phyloP scores from a whole-genome alignment of 495 filamentous ascomycete species.

The Glonium stellatum region DNA sequence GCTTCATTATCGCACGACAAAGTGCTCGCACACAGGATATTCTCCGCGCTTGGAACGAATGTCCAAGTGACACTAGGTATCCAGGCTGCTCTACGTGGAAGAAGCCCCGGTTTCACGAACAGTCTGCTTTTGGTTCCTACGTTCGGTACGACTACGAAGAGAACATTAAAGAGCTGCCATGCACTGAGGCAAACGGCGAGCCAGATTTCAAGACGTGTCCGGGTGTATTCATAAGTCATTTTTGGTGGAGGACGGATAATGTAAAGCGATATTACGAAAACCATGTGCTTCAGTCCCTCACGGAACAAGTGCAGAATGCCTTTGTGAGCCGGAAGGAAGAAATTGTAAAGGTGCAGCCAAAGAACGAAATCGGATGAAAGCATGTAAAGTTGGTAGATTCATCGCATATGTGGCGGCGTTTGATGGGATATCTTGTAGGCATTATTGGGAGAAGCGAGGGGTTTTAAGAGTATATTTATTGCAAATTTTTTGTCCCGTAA shows the following conservation, averaged over 20 bases:
- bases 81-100: slow-evolving; percentile 33
- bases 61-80: slow-evolving; percentile 30
- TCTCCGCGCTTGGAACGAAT: slow-evolving; percentile 35
- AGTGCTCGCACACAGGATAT: slow-evolving; percentile 31
- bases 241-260: slow-evolving; percentile 8
- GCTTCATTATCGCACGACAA: slow-evolving; percentile 37
- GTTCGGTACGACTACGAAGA: slow-evolving; percentile 32
- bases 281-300: slow-evolving; percentile 7
- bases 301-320: slow-evolving; percentile 3
- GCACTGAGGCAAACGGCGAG: slow-evolving; percentile 33
- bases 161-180: slow-evolving; percentile 34
- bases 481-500: too few relatives aligned
- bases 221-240: slow-evolving; percentile 10
- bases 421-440: too few relatives aligned
- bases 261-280: slow-evolving; percentile 1
- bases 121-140: slow-evolving; percentile 35
- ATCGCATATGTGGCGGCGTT: too few relatives aligned
- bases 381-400: too few relatives aligned
- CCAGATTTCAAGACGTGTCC: slow-evolving; percentile 3
- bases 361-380: not conserved
- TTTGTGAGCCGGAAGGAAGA: not conserved
- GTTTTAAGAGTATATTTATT: too few relatives aligned
- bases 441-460: too few relatives aligned
- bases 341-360: not conserved
- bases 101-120: slow-evolving; percentile 35